Evolutionary conservation across 768 basidiomycete genomes (phyloP), one percentile per base, ranked within the genome.

Genomic region (Amanita jacksonii): DNA sequence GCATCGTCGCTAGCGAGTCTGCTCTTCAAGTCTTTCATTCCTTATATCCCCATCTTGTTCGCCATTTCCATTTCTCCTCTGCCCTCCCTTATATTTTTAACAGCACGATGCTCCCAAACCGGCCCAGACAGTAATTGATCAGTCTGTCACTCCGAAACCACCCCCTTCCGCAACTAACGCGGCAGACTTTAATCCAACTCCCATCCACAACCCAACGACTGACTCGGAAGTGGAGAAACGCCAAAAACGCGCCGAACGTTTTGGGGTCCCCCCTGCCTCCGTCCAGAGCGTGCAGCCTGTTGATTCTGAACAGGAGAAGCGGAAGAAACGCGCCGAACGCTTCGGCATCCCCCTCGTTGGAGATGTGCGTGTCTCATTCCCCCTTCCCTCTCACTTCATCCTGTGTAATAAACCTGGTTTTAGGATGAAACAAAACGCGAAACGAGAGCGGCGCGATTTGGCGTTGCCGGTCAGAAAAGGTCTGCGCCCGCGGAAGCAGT

Each of bases 401-500:
- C n/a, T n/a, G n/a, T n/a, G n/a, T n/a, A n/a, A n/a, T n/a, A n/a
- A n/a, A n/a, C n/a, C n/a, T n/a, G n/a, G n/a, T n/a, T n/a, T 7
- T 48, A 81, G 79, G 68, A 71, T 45, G 33, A 62, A 3, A 70
- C 67, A 34, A 76, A 73, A 57, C 65, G 77, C 16, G 62, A 68
- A 24, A 65, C 67, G 5, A 70, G 82, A 40, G 70, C 73, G 3
- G 66, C 68, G 18, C 75, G 81, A 2, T 85, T 83, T 53, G 77
- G 77, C 5, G 41, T 46, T 16, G 34, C 56, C 22, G 49, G 49
- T 25, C 57, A 61, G 49, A 66, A 68, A 52, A 57, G 62, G 20
- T 34, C 57, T 25, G 65, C 69, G 3, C 57, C 63, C 1, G 57
- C 56, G 20, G 69, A 70, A 24, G 52, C 54, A n/a, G 64, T 73